These are phyloP conservation scores for Scytalidium lignicola DNA, from an alignment of 2,329 filamentous ascomycete species.

Conservation along the genomic window DNA sequence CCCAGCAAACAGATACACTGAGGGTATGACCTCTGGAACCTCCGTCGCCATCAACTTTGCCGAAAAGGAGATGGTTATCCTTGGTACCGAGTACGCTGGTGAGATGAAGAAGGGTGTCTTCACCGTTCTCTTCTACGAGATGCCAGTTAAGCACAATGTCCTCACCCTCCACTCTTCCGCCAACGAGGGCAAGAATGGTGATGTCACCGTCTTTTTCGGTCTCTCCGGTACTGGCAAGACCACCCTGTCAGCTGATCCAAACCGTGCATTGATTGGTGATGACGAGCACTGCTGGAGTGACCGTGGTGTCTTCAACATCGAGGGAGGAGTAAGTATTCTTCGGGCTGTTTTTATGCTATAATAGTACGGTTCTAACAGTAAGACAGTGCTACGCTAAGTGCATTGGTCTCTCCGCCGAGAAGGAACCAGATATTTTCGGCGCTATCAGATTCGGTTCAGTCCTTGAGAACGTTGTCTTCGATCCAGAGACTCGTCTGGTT, in stretches of 20 bases:
- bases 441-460: slow-evolving; percentile 97
- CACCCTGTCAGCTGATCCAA: slow-evolving; percentile 92
- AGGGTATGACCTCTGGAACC: slow-evolving; percentile 97
- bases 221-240: slow-evolving; percentile 99
- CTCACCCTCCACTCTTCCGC: slow-evolving; percentile 97
- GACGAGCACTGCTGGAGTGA: slow-evolving; percentile 99
- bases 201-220: slow-evolving; percentile 99
- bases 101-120: slow-evolving; percentile 99
- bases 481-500: slow-evolving; percentile 80
- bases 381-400: slow-evolving; percentile 89
- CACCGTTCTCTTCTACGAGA: slow-evolving; percentile 99
- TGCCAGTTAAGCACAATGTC: slow-evolving; percentile 99
- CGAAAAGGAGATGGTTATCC: slow-evolving; percentile 99
- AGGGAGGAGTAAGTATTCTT: slow-evolving; percentile 60
- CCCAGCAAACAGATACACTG: slow-evolving; percentile 96
- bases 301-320: slow-evolving; percentile 96
- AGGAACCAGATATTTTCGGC: slow-evolving; percentile 96
- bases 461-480: slow-evolving; percentile 97
- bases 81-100: slow-evolving; percentile 96
- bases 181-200: slow-evolving; percentile 90
- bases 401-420: slow-evolving; percentile 94
- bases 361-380: too few species aligned
- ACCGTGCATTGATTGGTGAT: slow-evolving; percentile 93
- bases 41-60: slow-evolving; percentile 98
- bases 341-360: background rate